A percentile compares a stretch with the other conserved stretches of the same genome.
Conservation (phyloP, 768 basidiomycete genomes). For the Boletus sp. region DNA sequence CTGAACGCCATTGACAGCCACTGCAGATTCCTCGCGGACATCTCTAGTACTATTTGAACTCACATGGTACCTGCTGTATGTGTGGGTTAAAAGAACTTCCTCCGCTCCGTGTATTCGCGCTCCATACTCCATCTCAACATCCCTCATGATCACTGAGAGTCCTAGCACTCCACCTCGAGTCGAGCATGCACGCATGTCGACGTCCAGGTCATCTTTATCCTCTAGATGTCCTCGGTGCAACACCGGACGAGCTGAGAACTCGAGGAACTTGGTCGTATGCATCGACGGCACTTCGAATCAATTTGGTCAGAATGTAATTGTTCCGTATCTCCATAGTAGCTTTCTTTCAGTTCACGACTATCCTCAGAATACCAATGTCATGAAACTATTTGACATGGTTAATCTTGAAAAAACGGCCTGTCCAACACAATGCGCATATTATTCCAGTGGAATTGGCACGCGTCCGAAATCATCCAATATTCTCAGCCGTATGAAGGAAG, state of each 20-base stretch:
- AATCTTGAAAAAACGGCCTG: background rate
- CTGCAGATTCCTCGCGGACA: background rate
- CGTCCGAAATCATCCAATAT: background rate
- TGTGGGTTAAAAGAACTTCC: background rate
- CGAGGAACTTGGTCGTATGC: conserved; percentile 18
- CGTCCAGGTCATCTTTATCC: background rate
- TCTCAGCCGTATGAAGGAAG: background rate
- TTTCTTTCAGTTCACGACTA: background rate
- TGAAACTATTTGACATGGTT: background rate
- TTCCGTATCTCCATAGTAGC: too few species aligned
- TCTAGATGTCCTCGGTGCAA: conserved; percentile 13
- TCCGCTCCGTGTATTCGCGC: background rate
- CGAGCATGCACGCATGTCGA: background rate
- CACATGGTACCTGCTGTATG: background rate
- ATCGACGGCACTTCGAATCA: background rate
- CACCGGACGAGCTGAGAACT: background rate
- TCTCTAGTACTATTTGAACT: conserved; percentile 7
- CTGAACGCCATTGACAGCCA: too few species aligned
- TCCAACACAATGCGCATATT: background rate
- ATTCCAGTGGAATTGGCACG: background rate
- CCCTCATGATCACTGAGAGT: background rate
- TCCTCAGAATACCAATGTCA: background rate
- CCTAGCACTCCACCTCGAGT: background rate
- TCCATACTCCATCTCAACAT: background rate
- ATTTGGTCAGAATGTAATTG: background rate